Evolutionary conservation across 768 basidiomycete genomes (phyloP).

Genomic region (Boletus sp.): DNA sequence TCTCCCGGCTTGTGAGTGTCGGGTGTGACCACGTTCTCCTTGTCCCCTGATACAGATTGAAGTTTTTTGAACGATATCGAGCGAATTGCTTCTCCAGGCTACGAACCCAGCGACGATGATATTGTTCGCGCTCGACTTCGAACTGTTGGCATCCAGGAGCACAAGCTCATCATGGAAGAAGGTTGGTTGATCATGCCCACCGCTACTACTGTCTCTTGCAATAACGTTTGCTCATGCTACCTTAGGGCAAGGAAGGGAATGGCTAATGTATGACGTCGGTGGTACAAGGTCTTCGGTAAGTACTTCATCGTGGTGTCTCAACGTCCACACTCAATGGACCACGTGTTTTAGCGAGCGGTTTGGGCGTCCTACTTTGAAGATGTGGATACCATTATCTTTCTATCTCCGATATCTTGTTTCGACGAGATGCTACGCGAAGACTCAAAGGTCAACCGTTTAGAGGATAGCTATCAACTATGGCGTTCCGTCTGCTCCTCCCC

Average conservation of each 20-base stretch:
- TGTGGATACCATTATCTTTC: conserved; percentile 82
- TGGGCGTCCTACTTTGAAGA: conserved; percentile 86
- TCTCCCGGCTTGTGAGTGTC: conserved; percentile 68
- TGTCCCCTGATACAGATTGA: conserved; percentile 2
- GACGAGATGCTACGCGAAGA: conserved; percentile 78
- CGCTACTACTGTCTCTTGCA: neutral
- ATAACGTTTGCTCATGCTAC: neutral
- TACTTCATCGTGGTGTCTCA: conserved; percentile 1
- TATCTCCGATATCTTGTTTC: conserved; percentile 72
- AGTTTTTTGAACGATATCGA: conserved; percentile 73
- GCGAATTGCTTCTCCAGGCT: conserved; percentile 59
- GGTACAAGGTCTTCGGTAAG: conserved; percentile 67
- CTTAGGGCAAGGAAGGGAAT: conserved; percentile 64
- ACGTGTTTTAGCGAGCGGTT: conserved; percentile 51
- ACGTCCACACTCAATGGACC: conserved; percentile 2
- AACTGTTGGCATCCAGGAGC: conserved; percentile 78
- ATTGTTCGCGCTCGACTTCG: conserved; percentile 76
- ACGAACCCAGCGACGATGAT: conserved; percentile 73
- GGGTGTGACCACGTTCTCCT: conserved; percentile 5
- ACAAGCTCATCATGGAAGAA: conserved; percentile 62
- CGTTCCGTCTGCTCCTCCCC: conserved; percentile 68
- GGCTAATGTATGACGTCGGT: conserved; percentile 82
- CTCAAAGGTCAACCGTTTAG: conserved; percentile 64
- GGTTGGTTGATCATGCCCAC: conserved; percentile 38
- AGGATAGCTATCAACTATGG: conserved; percentile 79